These are phyloP conservation scores for Metschnikowia dekortorum DNA, from an alignment of 805 yeast genomes.

Conservation along the genomic window DNA sequence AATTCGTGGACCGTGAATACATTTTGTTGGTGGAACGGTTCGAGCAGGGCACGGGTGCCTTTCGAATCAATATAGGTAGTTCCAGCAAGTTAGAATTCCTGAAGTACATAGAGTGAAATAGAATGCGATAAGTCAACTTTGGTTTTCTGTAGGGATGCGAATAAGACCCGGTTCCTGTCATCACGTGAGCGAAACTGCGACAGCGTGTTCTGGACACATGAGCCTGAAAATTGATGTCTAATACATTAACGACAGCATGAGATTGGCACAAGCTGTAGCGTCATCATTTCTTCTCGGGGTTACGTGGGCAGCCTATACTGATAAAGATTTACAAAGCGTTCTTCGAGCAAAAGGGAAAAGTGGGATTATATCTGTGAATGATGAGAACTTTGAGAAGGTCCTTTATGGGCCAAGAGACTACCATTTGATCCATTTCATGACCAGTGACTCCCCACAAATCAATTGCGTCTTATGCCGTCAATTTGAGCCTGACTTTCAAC, in stretches of 20 bases:
- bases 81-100: not conserved
- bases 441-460: slow-evolving; percentile 69
- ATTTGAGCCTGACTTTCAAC: slow-evolving; percentile 59
- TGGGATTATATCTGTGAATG: slow-evolving; percentile 39
- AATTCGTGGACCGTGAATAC: slow-evolving; percentile 25
- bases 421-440: slow-evolving; percentile 59
- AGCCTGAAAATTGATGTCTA: not conserved
- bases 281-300: slow-evolving; percentile 10
- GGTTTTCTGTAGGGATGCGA: not conserved
- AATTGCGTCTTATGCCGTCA: slow-evolving; percentile 74
- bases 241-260: not conserved
- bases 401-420: slow-evolving; percentile 66
- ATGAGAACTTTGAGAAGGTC: slow-evolving; percentile 51
- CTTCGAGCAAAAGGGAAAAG: slow-evolving; percentile 10
- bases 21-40: slow-evolving; percentile 46
- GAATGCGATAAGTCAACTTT: not conserved
- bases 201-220: slow-evolving; percentile 3
- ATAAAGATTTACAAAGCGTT: slow-evolving; percentile 11
- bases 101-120: not conserved
- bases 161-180: not conserved
- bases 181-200: slow-evolving; percentile 3
- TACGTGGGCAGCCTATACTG: slow-evolving; percentile 16
- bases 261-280: not conserved
- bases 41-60: slow-evolving; percentile 41
- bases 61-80: slow-evolving; percentile 38